Percentiles rank a stretch among this genome's conserved stretches.
phyloP scores from a whole-genome alignment of 2,329 filamentous ascomycete genomes.

The Thyridium curvatum region DNA sequence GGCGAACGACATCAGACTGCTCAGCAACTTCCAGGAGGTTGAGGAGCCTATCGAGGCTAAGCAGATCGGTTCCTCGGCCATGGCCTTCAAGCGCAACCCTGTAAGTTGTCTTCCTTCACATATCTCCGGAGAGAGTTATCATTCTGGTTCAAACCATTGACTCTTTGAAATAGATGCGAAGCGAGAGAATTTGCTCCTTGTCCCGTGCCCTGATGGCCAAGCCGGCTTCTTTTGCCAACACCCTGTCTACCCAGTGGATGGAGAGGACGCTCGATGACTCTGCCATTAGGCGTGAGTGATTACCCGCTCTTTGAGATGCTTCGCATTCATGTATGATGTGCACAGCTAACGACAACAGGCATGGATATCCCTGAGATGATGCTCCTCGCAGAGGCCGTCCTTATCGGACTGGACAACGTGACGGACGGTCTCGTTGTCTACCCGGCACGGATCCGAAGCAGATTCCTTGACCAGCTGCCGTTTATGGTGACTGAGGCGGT shows the following conservation, averaged over 20 bases:
- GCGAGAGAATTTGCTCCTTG: slow-evolving; percentile 37
- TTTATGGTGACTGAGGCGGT: slow-evolving; percentile 64
- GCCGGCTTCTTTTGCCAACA: slow-evolving; percentile 50
- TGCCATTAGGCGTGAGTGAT: slow-evolving; percentile 50
- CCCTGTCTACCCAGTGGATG: slow-evolving; percentile 65
- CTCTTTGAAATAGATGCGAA: slow-evolving; percentile 37
- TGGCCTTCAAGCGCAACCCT: slow-evolving; percentile 40
- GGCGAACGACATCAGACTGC: slow-evolving; percentile 61
- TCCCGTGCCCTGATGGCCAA: slow-evolving; percentile 25
- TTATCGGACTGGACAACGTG: slow-evolving; percentile 63
- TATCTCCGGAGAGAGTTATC: no score
- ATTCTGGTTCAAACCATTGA: slow-evolving; percentile 17
- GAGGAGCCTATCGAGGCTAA: slow-evolving; percentile 78
- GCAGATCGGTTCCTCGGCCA: slow-evolving; percentile 66
- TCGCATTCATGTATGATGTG: slow-evolving; percentile 13
- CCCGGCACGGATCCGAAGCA: slow-evolving; percentile 61
- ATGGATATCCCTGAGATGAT: slow-evolving; percentile 62
- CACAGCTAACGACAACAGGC: slow-evolving; percentile 51
- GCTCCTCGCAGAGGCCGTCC: slow-evolving; percentile 61
- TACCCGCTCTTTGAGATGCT: slow-evolving; percentile 16
- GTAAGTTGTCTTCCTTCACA: no score
- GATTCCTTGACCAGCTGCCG: slow-evolving; percentile 70
- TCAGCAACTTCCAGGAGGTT: slow-evolving; percentile 73
- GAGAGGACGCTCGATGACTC: slow-evolving; percentile 74
- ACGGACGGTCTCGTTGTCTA: slow-evolving; percentile 67